These are phyloP conservation scores for Luvunga scandens DNA, from an alignment of 345 rosid species.

Conservation along the genomic window DNA sequence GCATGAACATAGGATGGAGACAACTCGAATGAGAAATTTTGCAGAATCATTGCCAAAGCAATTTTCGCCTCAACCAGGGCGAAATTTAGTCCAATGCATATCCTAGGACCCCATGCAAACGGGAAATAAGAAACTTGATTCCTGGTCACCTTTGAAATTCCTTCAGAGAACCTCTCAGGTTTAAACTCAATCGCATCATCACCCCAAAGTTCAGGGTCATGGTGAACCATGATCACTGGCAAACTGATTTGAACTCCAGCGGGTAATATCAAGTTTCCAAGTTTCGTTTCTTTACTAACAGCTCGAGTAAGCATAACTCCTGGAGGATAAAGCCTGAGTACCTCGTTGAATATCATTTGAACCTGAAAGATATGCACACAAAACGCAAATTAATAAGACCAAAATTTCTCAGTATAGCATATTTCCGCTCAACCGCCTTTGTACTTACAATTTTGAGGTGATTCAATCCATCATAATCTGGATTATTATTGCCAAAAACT, in stretches of 20 bases:
- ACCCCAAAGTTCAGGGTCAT: conserved; percentile 31
- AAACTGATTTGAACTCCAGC: conserved; percentile 15
- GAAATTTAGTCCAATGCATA: conserved; percentile 33
- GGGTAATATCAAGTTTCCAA: conserved; percentile 27
- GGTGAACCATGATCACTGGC: conserved; percentile 30
- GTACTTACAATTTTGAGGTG: conserved; percentile 48
- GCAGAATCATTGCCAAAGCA: conserved; percentile 19
- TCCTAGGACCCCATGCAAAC: conserved; percentile 33
- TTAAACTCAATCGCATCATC: conserved; percentile 33
- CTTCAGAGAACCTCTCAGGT: conserved; percentile 35
- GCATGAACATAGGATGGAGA: conserved; percentile 29
- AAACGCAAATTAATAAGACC: too few relatives aligned
- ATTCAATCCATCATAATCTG: conserved; percentile 25
- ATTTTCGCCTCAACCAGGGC: conserved; percentile 24
- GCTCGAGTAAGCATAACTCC: conserved; percentile 4
- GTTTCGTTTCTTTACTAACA: conserved; percentile 22
- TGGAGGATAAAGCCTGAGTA: conserved; percentile 41
- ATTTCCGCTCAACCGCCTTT: not conserved
- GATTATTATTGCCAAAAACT: conserved; percentile 38
- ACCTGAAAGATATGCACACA: conserved; percentile 13
- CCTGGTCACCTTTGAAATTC: conserved; percentile 33
- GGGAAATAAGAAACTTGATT: conserved; percentile 20
- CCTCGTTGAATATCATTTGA: conserved; percentile 36
- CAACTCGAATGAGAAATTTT: conserved; percentile 18
- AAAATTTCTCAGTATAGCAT: too few relatives aligned